Conservation (phyloP, 257 asterid species). For the Cruciata laevipes region DNA sequence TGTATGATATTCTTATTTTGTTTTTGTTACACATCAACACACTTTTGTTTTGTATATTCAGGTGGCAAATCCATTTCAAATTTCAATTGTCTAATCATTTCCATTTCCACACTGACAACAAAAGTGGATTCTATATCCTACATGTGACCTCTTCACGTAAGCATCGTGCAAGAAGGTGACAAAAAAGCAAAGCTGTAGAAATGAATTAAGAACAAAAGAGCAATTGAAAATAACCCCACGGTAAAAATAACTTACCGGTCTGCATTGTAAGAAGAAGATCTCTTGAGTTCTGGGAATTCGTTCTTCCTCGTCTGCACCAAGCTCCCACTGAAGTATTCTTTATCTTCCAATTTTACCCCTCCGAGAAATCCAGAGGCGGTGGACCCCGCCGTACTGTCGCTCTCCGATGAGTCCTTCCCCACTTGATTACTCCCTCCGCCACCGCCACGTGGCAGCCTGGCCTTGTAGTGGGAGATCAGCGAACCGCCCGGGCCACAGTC, state of each 20-base stretch:
- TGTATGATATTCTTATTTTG: too few species aligned
- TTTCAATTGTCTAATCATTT: too few species aligned
- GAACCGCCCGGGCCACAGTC: slow-evolving; percentile 56
- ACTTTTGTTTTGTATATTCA: too few species aligned
- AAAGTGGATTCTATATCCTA: not conserved
- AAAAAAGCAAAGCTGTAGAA: not conserved
- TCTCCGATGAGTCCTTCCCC: slow-evolving; percentile 27
- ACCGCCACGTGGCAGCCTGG: slow-evolving; percentile 50
- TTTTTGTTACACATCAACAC: too few species aligned
- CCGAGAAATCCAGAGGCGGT: slow-evolving; percentile 13
- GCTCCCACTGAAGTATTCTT: slow-evolving; percentile 72
- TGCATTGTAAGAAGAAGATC: slow-evolving; percentile 77
- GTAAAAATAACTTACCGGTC: slow-evolving; percentile 38
- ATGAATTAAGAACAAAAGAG: not conserved
- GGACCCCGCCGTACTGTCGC: slow-evolving; percentile 19
- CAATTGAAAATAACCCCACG: not conserved
- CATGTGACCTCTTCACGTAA: not conserved
- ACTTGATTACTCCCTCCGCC: slow-evolving; percentile 19
- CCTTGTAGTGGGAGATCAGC: slow-evolving; percentile 51
- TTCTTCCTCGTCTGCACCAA: slow-evolving; percentile 51
- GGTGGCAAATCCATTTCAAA: too few species aligned
- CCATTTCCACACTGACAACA: not conserved
- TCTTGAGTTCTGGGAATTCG: slow-evolving; percentile 42
- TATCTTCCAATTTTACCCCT: slow-evolving; percentile 44
- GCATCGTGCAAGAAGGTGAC: not conserved